These are phyloP conservation scores for Leishmania martiniquensis DNA, from an alignment of 208 protist genomes.

Conservation along the genomic window DNA sequence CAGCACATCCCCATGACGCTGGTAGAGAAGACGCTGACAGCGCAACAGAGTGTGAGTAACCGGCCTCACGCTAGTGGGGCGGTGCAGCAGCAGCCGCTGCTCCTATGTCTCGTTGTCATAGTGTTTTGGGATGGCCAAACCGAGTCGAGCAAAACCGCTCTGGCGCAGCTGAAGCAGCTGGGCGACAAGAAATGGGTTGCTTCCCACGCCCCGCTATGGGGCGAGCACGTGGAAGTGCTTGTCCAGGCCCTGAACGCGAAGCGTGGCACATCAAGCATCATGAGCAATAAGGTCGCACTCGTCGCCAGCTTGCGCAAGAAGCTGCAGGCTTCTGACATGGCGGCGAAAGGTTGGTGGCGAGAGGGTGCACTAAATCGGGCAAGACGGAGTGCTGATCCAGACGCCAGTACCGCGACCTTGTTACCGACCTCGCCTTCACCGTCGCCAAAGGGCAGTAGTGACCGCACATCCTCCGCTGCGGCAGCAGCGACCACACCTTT, in stretches of 20 bases:
- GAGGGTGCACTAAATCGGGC: conserved; percentile 12
- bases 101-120: conserved; percentile 58
- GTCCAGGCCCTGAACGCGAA: conserved; percentile 85
- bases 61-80: not conserved
- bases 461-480: not conserved
- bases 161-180: conserved; percentile 64
- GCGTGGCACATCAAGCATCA: conserved; percentile 65
- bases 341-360: conserved; percentile 24
- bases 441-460: not conserved
- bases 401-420: not conserved
- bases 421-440: not conserved
- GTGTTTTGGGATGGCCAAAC: conserved; percentile 79
- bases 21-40: conserved; percentile 12
- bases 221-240: conserved; percentile 57
- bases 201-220: conserved; percentile 3
- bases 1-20: conserved; percentile 5
- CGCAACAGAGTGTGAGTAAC: not conserved
- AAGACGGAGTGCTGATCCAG: not conserved
- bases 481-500: not conserved
- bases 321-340: conserved; percentile 30
- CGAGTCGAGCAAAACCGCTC: conserved; percentile 56
- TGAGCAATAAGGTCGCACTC: conserved; percentile 59
- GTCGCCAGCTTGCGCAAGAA: conserved; percentile 69
- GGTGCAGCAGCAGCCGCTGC: not conserved
- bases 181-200: conserved; percentile 29